These are phyloP conservation scores for Carallia pectinifolia DNA, from an alignment of 345 rosid species.

Conservation along the genomic window DNA sequence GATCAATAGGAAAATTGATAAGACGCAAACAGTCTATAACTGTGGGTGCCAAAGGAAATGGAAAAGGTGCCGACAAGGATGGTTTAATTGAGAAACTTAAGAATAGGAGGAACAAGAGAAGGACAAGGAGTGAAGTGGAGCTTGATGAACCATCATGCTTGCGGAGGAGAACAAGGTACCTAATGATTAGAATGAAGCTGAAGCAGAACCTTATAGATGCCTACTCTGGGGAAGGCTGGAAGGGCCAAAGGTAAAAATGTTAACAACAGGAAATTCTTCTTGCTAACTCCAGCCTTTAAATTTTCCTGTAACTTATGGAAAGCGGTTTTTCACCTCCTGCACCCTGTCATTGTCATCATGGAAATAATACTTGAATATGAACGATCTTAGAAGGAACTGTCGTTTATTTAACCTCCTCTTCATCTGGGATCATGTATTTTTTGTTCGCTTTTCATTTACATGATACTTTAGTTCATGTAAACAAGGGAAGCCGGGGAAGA, in stretches of 20 bases:
- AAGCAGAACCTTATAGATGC: constrained; percentile 99
- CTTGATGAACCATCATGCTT: constrained; percentile 71
- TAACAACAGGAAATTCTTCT: neutral
- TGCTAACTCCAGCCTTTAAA: neutral
- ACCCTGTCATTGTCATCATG: no score
- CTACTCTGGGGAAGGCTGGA: constrained; percentile 96
- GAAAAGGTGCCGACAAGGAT: constrained; percentile 23
- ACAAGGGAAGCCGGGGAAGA: neutral
- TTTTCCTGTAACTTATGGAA: neutral
- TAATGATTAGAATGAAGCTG: constrained; percentile 86
- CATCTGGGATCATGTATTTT: neutral
- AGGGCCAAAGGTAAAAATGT: constrained; percentile 84
- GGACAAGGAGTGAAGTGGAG: constrained; percentile 46
- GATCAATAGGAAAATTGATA: constrained; percentile 18
- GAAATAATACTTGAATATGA: no score
- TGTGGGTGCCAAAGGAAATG: constrained; percentile 27
- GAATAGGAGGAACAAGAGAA: constrained; percentile 53
- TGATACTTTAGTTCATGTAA: neutral
- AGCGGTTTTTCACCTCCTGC: neutral
- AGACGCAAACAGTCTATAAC: constrained; percentile 7
- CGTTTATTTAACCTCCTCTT: no score
- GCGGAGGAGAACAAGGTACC: constrained; percentile 87
- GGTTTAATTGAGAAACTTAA: constrained; percentile 35
- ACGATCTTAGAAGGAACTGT: no score
- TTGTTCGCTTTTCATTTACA: no score